These are phyloP conservation scores for Garcia nutans DNA, from an alignment of 345 rosid species.

Conservation along the genomic window DNA sequence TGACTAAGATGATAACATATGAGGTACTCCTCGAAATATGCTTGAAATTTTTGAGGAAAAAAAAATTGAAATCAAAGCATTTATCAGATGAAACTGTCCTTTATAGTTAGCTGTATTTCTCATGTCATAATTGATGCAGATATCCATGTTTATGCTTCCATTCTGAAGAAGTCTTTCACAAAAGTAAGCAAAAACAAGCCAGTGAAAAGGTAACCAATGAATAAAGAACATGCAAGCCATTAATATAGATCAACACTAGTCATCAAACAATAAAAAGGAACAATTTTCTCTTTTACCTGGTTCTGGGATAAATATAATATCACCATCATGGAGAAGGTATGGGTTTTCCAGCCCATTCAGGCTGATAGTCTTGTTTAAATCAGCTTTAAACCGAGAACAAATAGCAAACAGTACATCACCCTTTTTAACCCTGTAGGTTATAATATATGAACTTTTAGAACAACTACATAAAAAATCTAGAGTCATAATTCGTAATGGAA, in stretches of 20 bases:
- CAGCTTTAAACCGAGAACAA: constrained; percentile 23
- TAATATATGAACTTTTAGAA: constrained; percentile 10
- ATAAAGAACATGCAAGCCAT: background rate
- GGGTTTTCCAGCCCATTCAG: constrained; percentile 27
- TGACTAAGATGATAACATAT: background rate
- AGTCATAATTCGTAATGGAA: constrained; percentile 16
- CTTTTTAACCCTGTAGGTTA: constrained; percentile 8
- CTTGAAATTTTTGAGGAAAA: background rate
- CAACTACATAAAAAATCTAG: constrained; percentile 33
- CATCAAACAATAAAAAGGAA: background rate
- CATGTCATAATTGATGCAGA: no score
- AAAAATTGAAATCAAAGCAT: background rate
- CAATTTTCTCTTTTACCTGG: constrained; percentile 17
- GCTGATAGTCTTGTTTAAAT: constrained; percentile 13
- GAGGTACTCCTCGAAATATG: background rate
- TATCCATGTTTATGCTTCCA: background rate
- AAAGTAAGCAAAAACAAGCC: background rate
- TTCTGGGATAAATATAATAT: constrained; percentile 25
- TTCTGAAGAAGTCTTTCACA: background rate
- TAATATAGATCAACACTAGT: background rate
- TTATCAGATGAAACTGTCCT: background rate
- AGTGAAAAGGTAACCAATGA: background rate
- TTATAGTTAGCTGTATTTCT: no score
- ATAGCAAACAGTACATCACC: constrained; percentile 29
- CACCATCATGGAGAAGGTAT: constrained; percentile 15